phyloP scores from a whole-genome alignment of 208 protist genomes.

The Phytomonas sp. region DNA sequence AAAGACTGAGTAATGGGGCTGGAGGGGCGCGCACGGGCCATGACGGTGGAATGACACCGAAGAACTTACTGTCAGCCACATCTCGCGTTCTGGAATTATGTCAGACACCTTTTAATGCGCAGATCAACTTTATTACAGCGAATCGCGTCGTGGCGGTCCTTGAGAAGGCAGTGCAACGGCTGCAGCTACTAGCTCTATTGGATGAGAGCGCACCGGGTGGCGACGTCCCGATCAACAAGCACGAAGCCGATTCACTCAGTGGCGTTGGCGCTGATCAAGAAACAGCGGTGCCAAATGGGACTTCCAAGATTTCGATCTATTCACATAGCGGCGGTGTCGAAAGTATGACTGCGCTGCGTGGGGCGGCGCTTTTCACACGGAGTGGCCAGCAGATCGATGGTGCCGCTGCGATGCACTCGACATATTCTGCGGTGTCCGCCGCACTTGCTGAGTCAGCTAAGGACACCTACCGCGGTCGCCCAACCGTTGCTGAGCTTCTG shows the following conservation, averaged over 20 bases:
- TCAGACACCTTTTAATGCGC: slow-evolving; percentile 31
- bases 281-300: background rate
- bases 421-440: slow-evolving; percentile 22
- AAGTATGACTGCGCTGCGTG: background rate
- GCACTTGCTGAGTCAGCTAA: slow-evolving; percentile 24
- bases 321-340: background rate
- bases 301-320: background rate
- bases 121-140: slow-evolving; percentile 48
- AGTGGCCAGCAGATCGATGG: slow-evolving; percentile 9
- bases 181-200: slow-evolving; percentile 78
- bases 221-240: background rate
- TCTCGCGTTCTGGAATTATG: slow-evolving; percentile 24
- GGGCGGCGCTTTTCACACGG: slow-evolving; percentile 4
- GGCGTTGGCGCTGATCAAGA: background rate
- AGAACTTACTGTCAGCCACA: slow-evolving; percentile 4
- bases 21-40: background rate
- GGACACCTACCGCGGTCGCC: slow-evolving; percentile 31
- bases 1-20: background rate
- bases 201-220: slow-evolving; percentile 33
- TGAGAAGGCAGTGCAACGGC: slow-evolving; percentile 83
- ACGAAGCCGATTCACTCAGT: background rate
- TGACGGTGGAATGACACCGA: background rate
- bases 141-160: slow-evolving; percentile 78
- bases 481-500: slow-evolving; percentile 72
- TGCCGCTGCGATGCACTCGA: slow-evolving; percentile 15